These are phyloP conservation scores for Claviceps purpurea DNA, from an alignment of 2,329 filamentous ascomycete species.

Conservation along the genomic window DNA sequence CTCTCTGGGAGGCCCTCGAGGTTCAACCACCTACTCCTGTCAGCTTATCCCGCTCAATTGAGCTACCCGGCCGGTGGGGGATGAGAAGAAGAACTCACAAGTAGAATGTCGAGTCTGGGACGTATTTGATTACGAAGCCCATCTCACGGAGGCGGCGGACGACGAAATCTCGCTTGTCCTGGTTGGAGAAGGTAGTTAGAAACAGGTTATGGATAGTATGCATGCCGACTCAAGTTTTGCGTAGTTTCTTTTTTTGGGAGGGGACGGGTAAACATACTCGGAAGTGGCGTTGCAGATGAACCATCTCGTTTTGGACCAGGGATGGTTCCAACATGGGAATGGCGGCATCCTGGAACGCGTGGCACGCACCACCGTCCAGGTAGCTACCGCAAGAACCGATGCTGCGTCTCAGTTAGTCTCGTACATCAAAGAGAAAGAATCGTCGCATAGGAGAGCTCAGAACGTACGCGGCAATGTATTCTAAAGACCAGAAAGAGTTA, in stretches of 20 bases:
- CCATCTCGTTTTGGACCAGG: conserved; percentile 75
- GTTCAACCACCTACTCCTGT: conserved; percentile 35
- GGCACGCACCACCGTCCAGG: conserved; percentile 86
- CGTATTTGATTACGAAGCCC: conserved; percentile 72
- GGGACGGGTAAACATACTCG: conserved; percentile 25
- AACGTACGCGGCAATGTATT: conserved; percentile 72
- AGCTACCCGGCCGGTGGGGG: neutral
- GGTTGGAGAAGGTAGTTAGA: conserved; percentile 5
- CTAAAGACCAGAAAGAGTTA: conserved; percentile 20
- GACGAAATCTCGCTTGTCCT: conserved; percentile 85
- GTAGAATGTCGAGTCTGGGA: conserved; percentile 90
- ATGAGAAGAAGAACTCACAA: conserved; percentile 39
- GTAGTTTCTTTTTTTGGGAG: no score
- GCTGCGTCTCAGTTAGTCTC: conserved; percentile 16
- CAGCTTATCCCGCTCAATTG: neutral
- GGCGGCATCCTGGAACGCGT: conserved; percentile 89
- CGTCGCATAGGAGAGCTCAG: neutral
- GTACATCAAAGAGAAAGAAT: neutral
- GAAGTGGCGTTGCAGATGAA: conserved; percentile 80
- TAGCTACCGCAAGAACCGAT: conserved; percentile 89
- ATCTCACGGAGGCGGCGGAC: conserved; percentile 67
- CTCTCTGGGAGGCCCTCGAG: conserved; percentile 58
- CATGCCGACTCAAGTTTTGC: neutral
- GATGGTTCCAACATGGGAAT: conserved; percentile 83
- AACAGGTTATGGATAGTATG: neutral